Percentiles rank a stretch among this genome's conserved stretches.
These are phyloP conservation scores for Monilinia fructicola DNA, from an alignment of 2,329 filamentous ascomycete species.

Conservation along the genomic window DNA sequence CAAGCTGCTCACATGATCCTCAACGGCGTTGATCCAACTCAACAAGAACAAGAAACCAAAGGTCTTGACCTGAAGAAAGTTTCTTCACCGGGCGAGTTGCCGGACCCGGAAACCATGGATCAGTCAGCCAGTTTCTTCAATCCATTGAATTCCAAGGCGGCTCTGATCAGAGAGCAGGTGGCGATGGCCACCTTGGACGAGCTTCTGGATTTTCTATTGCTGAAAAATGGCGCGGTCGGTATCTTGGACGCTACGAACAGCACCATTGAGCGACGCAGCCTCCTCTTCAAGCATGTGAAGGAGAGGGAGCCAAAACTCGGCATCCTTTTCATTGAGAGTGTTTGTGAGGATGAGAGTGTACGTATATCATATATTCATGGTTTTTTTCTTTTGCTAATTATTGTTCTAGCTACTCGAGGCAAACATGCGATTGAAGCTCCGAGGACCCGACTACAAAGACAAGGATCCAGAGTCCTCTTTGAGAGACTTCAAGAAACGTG, in stretches of 20 bases:
- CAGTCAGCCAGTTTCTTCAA: slow-evolving; percentile 95
- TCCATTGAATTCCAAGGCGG: slow-evolving; percentile 78
- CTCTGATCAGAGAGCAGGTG: slow-evolving; percentile 83
- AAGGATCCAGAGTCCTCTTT: slow-evolving; percentile 86
- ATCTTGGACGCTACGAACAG: slow-evolving; percentile 98
- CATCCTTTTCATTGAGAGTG: slow-evolving; percentile 92
- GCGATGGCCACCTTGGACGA: slow-evolving; percentile 92
- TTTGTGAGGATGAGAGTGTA: slow-evolving; percentile 76
- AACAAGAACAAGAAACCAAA: slow-evolving; percentile 26
- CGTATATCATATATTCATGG: slow-evolving; percentile 30
- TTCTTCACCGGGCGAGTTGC: slow-evolving; percentile 41
- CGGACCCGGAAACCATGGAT: slow-evolving; percentile 55
- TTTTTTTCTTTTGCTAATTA: background rate
- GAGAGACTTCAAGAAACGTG: slow-evolving; percentile 87
- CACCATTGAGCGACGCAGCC: slow-evolving; percentile 79
- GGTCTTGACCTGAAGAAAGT: slow-evolving; percentile 22
- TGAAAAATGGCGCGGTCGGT: slow-evolving; percentile 80
- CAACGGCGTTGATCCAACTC: slow-evolving; percentile 46
- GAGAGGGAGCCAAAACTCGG: slow-evolving; percentile 81
- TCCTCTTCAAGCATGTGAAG: slow-evolving; percentile 81
- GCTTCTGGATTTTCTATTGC: slow-evolving; percentile 82
- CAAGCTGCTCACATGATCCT: slow-evolving; percentile 58
- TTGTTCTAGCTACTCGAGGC: slow-evolving; percentile 69
- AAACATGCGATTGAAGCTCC: slow-evolving; percentile 96
- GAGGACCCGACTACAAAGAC: slow-evolving; percentile 91